Base-by-base conservation (phyloP, 1,284 basidiomycete genomes). In the Coniferiporia sulphurascens region DNA sequence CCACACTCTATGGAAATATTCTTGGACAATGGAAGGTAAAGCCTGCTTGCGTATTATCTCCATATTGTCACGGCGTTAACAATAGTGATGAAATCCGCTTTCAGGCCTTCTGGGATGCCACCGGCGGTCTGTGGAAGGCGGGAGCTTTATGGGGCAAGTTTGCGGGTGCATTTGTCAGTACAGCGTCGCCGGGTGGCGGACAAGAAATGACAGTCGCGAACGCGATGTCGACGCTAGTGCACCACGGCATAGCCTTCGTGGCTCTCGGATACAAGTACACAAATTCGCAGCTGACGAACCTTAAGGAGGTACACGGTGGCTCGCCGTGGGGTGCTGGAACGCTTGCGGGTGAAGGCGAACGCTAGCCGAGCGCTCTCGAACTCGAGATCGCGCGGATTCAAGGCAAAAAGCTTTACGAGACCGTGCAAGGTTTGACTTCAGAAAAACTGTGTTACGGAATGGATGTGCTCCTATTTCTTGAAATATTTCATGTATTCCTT, bases 141-240 rank as follows among this genome's bases (percentile, higher is more conserved):
- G 91, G 90, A 56, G 81, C 77, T 0, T 83, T 96, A 53, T 73
- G 81, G 54, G 92, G 91, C 68, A 98, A 97, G 77, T 90, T 88
- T 73, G 93, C 81, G 5, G 79, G 82, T 55, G 73, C 86, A 56
- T 91, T 93, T 73, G 80, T 89, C 57, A 86, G 83, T 27, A 86
- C 86, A 1, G 84, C 79, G 19, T 75, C 76, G 45, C 81, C 77
- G 35, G 88, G 87, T 53, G 88, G 89, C 62, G 89, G 89, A 58
- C 89, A 91, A 68, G 89, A 91, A 71, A 70, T 81, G 22, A 94
- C 93, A 45, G 76, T 79, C 36, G 64, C 86, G 62, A 83, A 80
- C 67, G 71, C 80, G 48, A 64, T 94, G 55, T 91, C 91, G 22
- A 91, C 87, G 51, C 77, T 94, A 64, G 76, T 81, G 19, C 93